These are phyloP conservation scores for Prunus mongolica DNA, from an alignment of 306 rosid species.

Conservation along the genomic window DNA sequence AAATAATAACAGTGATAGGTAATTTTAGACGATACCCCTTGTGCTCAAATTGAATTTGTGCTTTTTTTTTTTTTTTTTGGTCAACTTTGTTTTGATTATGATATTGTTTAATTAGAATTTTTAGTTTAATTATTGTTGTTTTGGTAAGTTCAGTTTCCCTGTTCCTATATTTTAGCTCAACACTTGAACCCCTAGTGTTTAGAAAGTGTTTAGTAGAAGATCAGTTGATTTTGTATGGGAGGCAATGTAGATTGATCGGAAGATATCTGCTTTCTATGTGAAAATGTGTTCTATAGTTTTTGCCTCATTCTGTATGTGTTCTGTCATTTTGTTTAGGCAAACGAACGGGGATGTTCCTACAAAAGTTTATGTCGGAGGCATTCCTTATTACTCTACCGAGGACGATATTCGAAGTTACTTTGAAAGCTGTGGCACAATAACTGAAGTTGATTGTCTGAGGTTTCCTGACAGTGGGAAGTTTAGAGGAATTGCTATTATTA, in stretches of 20 bases:
- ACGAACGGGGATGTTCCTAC: slow-evolving; percentile 36
- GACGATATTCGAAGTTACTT: slow-evolving; percentile 88
- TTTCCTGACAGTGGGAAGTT: slow-evolving; percentile 94
- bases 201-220: neutral
- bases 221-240: neutral
- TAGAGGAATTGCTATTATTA: slow-evolving; percentile 86
- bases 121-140: neutral
- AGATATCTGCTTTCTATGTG: neutral
- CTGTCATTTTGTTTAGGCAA: slow-evolving; percentile 40
- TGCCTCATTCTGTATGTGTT: slow-evolving; percentile 12
- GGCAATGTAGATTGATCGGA: neutral
- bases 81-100: neutral
- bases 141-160: neutral
- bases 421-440: slow-evolving; percentile 83
- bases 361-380: slow-evolving; percentile 93
- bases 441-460: slow-evolving; percentile 81
- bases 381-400: slow-evolving; percentile 89
- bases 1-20: slow-evolving; percentile 43
- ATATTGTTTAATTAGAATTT: neutral
- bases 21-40: neutral
- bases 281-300: neutral
- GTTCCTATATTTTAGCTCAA: neutral
- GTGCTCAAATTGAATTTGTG: neutral
- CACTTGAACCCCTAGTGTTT: neutral
- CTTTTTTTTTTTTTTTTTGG: neutral